Conservation (phyloP, 139 green algal genomes). For the Micractinium sp. region DNA sequence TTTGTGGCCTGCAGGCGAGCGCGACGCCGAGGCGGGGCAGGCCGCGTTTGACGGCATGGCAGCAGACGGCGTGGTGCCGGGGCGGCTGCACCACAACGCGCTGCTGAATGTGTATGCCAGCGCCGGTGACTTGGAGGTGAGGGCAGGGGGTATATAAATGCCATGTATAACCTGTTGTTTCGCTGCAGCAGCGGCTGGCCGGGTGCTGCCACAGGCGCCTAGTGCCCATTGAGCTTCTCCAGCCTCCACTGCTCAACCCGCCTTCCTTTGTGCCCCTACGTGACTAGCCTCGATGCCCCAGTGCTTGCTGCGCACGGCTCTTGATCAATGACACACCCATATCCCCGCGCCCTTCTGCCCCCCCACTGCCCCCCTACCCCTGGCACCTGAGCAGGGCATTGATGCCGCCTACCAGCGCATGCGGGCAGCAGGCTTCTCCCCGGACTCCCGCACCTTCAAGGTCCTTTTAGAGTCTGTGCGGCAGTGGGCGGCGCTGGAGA, state of each 20-base stretch:
- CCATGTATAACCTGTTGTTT: too few relatives aligned
- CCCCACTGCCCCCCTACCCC: background rate
- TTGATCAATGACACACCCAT: background rate
- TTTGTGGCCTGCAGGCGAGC: background rate
- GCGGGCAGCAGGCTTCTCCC: background rate
- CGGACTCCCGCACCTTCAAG: background rate
- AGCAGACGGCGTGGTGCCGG: background rate
- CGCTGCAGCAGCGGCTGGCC: too few relatives aligned
- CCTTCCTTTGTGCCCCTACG: too few relatives aligned
- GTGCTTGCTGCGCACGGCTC: too few relatives aligned
- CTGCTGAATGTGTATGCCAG: background rate
- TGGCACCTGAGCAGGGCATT: background rate
- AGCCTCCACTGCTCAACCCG: too few relatives aligned
- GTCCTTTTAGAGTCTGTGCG: background rate
- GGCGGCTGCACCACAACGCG: constrained; percentile 13
- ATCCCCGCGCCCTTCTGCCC: background rate
- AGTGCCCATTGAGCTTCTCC: too few relatives aligned
- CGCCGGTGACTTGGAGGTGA: constrained; percentile 8
- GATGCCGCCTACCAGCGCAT: constrained; percentile 1
- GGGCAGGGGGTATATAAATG: background rate
- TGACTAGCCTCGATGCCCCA: too few relatives aligned
- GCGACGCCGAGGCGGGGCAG: background rate
- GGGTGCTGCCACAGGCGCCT: too few relatives aligned
- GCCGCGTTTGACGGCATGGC: background rate
- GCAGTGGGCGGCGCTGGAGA: constrained; percentile 10